Conservation (phyloP, 2,329 filamentous ascomycete genomes). For the Metarhizium anisopliae region DNA sequence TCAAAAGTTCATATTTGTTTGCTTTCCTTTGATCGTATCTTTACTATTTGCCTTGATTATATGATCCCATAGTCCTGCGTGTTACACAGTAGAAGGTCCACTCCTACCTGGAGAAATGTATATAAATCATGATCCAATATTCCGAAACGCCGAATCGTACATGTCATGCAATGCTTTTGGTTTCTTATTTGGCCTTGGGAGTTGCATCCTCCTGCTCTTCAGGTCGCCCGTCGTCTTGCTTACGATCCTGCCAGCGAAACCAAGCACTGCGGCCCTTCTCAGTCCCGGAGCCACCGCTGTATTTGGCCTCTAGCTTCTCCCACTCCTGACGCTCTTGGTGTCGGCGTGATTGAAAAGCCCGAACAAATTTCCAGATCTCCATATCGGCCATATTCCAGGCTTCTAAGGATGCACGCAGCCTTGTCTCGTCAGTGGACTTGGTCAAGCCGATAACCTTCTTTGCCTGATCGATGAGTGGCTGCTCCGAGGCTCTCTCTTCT, state of each 20-base stretch:
- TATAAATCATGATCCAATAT: neutral
- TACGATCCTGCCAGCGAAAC: constrained; percentile 27
- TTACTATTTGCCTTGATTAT: neutral
- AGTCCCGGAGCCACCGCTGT: constrained; percentile 50
- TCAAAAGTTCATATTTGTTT: neutral
- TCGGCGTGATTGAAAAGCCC: constrained; percentile 56
- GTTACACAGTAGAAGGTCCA: neutral
- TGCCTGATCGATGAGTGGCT: constrained; percentile 37
- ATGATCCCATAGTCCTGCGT: neutral
- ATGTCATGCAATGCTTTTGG: neutral
- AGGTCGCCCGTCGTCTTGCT: neutral
- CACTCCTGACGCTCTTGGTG: constrained; percentile 56
- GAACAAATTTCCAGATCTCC: constrained; percentile 68
- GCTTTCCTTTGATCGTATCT: neutral
- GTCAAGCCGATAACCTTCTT: constrained; percentile 42
- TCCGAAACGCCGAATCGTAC: neutral
- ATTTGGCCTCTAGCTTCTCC: constrained; percentile 61
- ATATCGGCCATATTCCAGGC: constrained; percentile 64
- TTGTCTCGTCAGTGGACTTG: constrained; percentile 33
- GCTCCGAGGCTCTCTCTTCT: constrained; percentile 46
- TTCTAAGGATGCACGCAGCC: constrained; percentile 47
- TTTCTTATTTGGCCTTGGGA: neutral
- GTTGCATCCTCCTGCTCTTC: neutral
- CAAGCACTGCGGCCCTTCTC: constrained; percentile 31
- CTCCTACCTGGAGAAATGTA: neutral